These are phyloP conservation scores for Kodamaea anthophila DNA, from an alignment of 1,139 yeast genomes.

Conservation along the genomic window DNA sequence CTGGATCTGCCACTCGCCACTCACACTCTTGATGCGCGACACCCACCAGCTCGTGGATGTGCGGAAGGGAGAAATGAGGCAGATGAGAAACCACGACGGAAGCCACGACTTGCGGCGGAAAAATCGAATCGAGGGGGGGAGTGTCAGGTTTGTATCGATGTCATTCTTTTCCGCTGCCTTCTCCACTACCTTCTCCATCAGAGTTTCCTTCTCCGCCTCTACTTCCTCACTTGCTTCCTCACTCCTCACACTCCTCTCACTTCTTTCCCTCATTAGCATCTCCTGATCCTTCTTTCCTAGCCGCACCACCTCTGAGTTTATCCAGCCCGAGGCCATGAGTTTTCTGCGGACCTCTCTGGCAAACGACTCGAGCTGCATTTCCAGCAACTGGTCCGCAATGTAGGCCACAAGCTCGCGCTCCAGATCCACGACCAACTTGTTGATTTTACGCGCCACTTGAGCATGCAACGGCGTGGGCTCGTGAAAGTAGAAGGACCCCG, in stretches of 20 bases:
- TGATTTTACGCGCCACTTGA: constrained; percentile 29
- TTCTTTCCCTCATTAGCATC: neutral
- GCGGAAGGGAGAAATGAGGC: constrained; percentile 37
- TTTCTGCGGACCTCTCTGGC: constrained; percentile 47
- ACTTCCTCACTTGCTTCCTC: neutral
- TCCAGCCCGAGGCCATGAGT: constrained; percentile 64
- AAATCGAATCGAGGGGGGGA: constrained; percentile 24
- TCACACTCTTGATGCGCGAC: constrained; percentile 51
- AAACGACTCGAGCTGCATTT: constrained; percentile 49
- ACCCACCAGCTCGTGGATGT: constrained; percentile 57
- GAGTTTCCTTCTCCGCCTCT: constrained; percentile 18
- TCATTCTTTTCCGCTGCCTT: neutral
- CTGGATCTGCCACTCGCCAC: constrained; percentile 60
- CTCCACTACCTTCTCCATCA: neutral
- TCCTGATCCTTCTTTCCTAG: constrained; percentile 32
- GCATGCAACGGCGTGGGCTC: constrained; percentile 40
- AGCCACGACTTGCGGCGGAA: constrained; percentile 70
- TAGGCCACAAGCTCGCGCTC: constrained; percentile 29
- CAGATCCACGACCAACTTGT: constrained; percentile 20
- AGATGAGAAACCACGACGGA: constrained; percentile 59
- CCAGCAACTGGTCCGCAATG: constrained; percentile 35
- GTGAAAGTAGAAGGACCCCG: constrained; percentile 39
- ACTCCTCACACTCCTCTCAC: neutral
- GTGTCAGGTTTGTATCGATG: neutral
- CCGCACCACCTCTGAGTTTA: constrained; percentile 48